Evolutionary conservation across 2,329 filamentous ascomycete genomes (phyloP).

Genomic region (Claviceps sp.): DNA sequence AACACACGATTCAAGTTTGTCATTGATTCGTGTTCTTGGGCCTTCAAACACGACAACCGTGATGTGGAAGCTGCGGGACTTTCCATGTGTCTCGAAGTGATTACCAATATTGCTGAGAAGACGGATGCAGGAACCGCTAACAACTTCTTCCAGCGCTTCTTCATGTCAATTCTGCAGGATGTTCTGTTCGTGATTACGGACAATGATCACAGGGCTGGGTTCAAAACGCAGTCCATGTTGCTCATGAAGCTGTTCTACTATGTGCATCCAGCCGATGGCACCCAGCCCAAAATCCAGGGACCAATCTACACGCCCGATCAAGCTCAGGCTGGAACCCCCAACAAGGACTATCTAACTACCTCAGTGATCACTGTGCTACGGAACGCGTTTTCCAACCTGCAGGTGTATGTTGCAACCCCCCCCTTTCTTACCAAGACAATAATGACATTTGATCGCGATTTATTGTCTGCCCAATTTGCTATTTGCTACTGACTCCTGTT

Average conservation of each 20-base stretch:
- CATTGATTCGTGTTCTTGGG: constrained; percentile 99
- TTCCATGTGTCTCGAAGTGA: constrained; percentile 95
- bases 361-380: constrained; percentile 77
- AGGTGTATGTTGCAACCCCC: constrained; percentile 48
- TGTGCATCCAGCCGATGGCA: constrained; percentile 57
- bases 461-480: no score
- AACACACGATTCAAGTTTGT: constrained; percentile 98
- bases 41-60: constrained; percentile 99
- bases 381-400: constrained; percentile 86
- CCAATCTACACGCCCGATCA: constrained; percentile 81
- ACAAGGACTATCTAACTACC: constrained; percentile 79
- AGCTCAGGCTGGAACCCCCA: constrained; percentile 68
- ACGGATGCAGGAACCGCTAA: constrained; percentile 76
- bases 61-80: constrained; percentile 93
- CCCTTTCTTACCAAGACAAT: neutral
- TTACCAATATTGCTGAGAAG: constrained; percentile 94
- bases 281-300: constrained; percentile 73
- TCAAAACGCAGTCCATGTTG: constrained; percentile 93
- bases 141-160: constrained; percentile 97
- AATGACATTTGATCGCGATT: no score
- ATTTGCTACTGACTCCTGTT: neutral
- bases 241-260: constrained; percentile 95
- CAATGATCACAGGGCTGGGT: constrained; percentile 95
- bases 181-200: constrained; percentile 98
- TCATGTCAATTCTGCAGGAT: constrained; percentile 87